A percentile compares a stretch with the other conserved stretches of the same genome.
phyloP scores from a whole-genome alignment of 1,284 basidiomycete genomes.

The Cystobasidiaceae sp. region DNA sequence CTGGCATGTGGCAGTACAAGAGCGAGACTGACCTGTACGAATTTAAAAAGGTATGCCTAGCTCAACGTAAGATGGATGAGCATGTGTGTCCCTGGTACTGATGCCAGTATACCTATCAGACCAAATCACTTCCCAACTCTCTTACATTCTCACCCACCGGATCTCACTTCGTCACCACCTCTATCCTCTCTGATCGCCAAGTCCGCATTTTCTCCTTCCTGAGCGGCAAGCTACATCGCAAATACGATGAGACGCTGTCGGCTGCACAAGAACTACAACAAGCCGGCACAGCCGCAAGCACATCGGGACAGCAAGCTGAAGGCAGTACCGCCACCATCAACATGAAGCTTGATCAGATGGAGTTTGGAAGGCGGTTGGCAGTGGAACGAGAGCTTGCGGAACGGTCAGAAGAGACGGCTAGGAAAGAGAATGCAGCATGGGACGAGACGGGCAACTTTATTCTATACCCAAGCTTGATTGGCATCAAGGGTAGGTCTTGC shows the following conservation, averaged over 20 bases:
- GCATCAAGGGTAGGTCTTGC: conserved; percentile 73
- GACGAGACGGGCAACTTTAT: conserved; percentile 95
- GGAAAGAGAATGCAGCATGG: conserved; percentile 83
- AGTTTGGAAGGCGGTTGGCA: conserved; percentile 92
- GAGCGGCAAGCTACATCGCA: conserved; percentile 79
- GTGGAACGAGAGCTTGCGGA: conserved; percentile 71
- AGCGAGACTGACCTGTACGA: conserved; percentile 90
- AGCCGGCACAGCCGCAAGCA: conserved; percentile 35
- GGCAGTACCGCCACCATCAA: conserved; percentile 62
- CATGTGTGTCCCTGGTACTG: too few species aligned
- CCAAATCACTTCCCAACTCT: conserved; percentile 83
- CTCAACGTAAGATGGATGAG: not conserved
- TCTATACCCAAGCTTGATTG: conserved; percentile 85
- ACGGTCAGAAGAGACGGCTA: conserved; percentile 53
- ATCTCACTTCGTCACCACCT: conserved; percentile 83
- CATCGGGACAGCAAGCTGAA: not conserved
- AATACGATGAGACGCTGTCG: conserved; percentile 88
- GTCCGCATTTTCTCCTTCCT: conserved; percentile 90
- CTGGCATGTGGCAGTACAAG: conserved; percentile 84
- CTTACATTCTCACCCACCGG: conserved; percentile 84
- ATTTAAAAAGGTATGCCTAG: conserved; percentile 78
- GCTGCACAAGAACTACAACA: conserved; percentile 85
- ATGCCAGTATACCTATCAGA: too few species aligned
- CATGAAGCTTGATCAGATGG: conserved; percentile 95
- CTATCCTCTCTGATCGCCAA: conserved; percentile 78